Percentiles rank a stretch among this genome's conserved stretches.
Conservation (phyloP, 108 stramenopile species). For the Nitzschia palea region DNA sequence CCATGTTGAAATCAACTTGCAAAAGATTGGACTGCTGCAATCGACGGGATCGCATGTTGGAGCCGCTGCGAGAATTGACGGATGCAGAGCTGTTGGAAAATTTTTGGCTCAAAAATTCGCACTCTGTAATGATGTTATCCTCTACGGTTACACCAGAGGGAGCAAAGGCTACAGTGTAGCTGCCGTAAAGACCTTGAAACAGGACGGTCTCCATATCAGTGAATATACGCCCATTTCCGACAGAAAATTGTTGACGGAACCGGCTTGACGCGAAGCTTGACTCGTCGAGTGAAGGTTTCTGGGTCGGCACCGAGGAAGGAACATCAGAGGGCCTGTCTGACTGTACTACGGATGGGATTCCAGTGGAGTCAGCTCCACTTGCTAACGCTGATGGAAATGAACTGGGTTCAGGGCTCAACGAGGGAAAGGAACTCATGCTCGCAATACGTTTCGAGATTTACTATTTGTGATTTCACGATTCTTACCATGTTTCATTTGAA, state of each 20-base stretch:
- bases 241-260: constrained; percentile 31
- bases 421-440: not conserved
- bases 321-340: constrained; percentile 17
- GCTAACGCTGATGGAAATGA: not conserved
- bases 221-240: constrained; percentile 30
- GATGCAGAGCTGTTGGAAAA: not conserved
- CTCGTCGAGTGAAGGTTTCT: constrained; percentile 20
- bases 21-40: not conserved
- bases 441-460: no score
- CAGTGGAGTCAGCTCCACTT: not conserved
- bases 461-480: no score
- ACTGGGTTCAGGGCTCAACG: not conserved
- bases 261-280: not conserved
- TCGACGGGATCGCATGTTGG: not conserved
- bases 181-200: constrained; percentile 25
- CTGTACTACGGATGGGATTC: not conserved
- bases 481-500: no score
- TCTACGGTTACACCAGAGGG: not conserved
- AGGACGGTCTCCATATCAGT: constrained; percentile 5
- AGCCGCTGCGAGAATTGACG: not conserved
- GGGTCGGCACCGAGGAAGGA: constrained; percentile 34
- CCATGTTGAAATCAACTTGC: constrained; percentile 44
- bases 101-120: constrained; percentile 1
- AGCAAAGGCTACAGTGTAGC: constrained; percentile 36
- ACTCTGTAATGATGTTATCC: not conserved